Base-by-base conservation (phyloP, 2,329 filamentous ascomycete genomes). In the Ceratocystis smalleyi region DNA sequence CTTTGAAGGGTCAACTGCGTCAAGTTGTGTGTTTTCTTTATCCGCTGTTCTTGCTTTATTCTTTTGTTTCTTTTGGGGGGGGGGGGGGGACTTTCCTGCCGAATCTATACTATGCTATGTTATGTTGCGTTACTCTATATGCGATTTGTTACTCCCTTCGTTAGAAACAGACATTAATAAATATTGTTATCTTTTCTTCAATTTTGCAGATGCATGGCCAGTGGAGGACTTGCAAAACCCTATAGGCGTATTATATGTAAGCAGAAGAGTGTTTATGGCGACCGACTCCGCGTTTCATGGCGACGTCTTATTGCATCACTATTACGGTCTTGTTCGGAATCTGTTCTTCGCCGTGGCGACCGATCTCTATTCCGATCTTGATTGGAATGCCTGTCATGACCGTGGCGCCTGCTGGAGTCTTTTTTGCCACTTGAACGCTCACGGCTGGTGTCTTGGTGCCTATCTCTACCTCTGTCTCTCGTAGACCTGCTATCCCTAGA, bases 321-420 rank as follows among this genome's bases (percentile, higher is more conserved):
- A 5, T 67, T 61, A 17, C 69, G 68, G 2, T 40, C 69, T 19
- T 62, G 63, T 30, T 35, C 5, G 2, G 43, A 45, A 8, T 43
- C 40, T 43, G 70, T 68, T 15, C 67, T 67, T 1, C 64, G 45
- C 5, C 62, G 55, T 57, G 65, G 67, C 17, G 64, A 64, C 62
- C 60, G 69, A 17, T 70, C 68, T 17, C 67, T 69, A 6, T 69
- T 68, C 1, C 70, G 70, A 5, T 71, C 69, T 66, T 64, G 64
- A 32, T 68, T 4, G 68, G 15, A 10, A n/a, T 32, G 43, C 66
- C 51, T 67, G 68, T 71, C 68, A 8, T 67, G 62, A 35, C 70
- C 70, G 5, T 69, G 69, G 64, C 70, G 70, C 54, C 71, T 71
- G 30, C 71, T 70, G 5, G 67, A 61, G 7, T 71, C 69, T 62